A percentile compares a stretch with the other conserved stretches of the same genome.
phyloP scores from a whole-genome alignment of 73 alveolate genomes.

The Tetrahymena borealis region DNA sequence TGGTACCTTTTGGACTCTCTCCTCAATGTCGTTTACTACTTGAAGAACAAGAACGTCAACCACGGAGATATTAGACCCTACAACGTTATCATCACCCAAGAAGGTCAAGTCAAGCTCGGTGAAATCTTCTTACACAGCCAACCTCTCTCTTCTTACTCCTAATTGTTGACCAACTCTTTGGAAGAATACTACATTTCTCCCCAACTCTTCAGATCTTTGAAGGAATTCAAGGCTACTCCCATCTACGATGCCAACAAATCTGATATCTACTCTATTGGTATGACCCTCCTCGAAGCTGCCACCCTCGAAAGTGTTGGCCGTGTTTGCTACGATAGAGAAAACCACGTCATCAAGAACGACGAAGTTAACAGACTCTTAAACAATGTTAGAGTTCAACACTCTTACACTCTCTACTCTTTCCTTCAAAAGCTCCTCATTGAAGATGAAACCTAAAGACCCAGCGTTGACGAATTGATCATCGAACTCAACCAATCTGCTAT shows the following conservation, averaged over 20 bases:
- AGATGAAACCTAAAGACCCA: not conserved
- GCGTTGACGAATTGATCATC: not conserved
- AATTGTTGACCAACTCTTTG: not conserved
- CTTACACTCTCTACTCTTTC: not conserved
- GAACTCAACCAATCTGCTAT: not conserved
- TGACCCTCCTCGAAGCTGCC: slow-evolving; percentile 1
- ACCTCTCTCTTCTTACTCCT: not conserved
- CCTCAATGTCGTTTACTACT: not conserved
- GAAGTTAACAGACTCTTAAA: not conserved
- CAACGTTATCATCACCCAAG: not conserved
- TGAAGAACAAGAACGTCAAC: not conserved
- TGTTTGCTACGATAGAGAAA: not conserved
- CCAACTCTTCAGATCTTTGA: not conserved
- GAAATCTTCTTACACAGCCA: not conserved
- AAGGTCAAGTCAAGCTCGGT: slow-evolving; percentile 3
- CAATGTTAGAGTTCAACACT: not conserved
- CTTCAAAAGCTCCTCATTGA: not conserved
- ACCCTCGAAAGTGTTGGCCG: not conserved
- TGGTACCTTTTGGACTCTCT: not conserved
- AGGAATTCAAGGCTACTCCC: not conserved
- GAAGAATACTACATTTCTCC: not conserved
- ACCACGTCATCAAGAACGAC: not conserved
- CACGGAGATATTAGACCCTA: not conserved
- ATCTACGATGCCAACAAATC: not conserved
- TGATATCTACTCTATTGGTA: not conserved